Evolutionary conservation across 148 eudicot species (phyloP).

Genomic region (Chenopodium formosanum): DNA sequence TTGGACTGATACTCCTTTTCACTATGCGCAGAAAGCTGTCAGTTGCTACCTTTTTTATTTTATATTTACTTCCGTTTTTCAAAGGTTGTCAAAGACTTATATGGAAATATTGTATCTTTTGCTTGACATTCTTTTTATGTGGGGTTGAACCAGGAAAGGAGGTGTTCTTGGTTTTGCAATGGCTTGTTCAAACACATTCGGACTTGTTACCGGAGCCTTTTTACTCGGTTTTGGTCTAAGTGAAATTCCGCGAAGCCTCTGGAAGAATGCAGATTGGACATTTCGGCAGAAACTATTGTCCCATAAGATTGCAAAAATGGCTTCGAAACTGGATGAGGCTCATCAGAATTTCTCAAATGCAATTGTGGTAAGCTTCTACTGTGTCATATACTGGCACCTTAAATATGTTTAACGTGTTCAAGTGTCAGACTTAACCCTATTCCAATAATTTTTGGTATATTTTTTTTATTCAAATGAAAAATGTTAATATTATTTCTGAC

Average conservation of each 20-base stretch:
- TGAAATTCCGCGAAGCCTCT: constrained; percentile 86
- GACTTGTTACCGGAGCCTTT: constrained; percentile 96
- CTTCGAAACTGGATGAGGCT: constrained; percentile 88
- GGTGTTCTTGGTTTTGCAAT: constrained; percentile 78
- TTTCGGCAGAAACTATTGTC: constrained; percentile 78
- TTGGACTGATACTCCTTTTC: constrained; percentile 80
- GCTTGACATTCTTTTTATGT: constrained; percentile 10
- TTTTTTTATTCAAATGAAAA: background rate
- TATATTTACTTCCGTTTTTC: background rate
- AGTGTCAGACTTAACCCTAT: background rate
- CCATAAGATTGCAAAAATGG: constrained; percentile 89
- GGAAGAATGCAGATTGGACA: constrained; percentile 97
- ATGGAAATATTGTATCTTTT: constrained; percentile 7
- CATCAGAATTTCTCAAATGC: constrained; percentile 90
- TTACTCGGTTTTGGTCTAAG: constrained; percentile 98
- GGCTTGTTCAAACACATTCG: constrained; percentile 98
- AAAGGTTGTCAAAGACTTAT: background rate
- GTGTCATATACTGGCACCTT: background rate
- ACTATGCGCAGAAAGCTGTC: constrained; percentile 58
- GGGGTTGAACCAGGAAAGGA: constrained; percentile 49
- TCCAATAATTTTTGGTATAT: background rate
- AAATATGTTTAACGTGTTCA: background rate
- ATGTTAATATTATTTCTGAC: background rate
- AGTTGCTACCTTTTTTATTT: constrained; percentile 29
- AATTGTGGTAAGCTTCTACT: constrained; percentile 67